Evolutionary conservation across 768 basidiomycete species (phyloP).

Genomic region (Mycena alexandri): DNA sequence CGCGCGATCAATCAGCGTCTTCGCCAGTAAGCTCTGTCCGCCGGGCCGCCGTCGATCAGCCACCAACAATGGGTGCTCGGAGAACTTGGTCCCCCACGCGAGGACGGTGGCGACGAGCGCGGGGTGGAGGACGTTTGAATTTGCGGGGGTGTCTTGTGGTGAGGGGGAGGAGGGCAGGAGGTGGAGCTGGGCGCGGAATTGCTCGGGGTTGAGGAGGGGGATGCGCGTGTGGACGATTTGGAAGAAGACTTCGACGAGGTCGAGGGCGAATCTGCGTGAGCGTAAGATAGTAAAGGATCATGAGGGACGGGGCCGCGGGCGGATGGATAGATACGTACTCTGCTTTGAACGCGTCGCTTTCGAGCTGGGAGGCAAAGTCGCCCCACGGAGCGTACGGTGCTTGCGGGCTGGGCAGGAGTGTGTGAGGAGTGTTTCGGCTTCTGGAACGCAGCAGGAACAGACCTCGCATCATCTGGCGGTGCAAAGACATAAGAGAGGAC

Average conservation of each 20-base stretch:
- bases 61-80: conserved; percentile 87
- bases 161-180: conserved; percentile 61
- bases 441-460: conserved; percentile 42
- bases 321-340: conserved; percentile 83
- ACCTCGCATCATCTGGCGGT: conserved; percentile 71
- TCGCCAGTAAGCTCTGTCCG: conserved; percentile 83
- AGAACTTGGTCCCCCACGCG: conserved; percentile 95
- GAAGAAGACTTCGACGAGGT: conserved; percentile 95
- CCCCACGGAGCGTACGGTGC: conserved; percentile 77
- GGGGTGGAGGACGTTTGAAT: conserved; percentile 63
- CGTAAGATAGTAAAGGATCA: conserved; percentile 18
- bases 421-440: conserved; percentile 37
- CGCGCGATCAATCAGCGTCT: conserved; percentile 81
- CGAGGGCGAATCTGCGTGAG: conserved; percentile 81
- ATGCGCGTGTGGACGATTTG: conserved; percentile 91
- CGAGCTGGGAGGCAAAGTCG: conserved; percentile 77
- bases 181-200: conserved; percentile 81
- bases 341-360: conserved; percentile 78
- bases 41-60: conserved; percentile 79
- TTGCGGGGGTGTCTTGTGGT: conserved; percentile 36
- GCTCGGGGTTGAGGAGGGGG: conserved; percentile 86
- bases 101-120: conserved; percentile 88
- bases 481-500: conserved; percentile 81
- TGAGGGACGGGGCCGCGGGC: background rate
- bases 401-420: conserved; percentile 46